These are phyloP conservation scores for Oryza officinalis DNA, from an alignment of 176 grass and related monocot genomes.

Conservation along the genomic window DNA sequence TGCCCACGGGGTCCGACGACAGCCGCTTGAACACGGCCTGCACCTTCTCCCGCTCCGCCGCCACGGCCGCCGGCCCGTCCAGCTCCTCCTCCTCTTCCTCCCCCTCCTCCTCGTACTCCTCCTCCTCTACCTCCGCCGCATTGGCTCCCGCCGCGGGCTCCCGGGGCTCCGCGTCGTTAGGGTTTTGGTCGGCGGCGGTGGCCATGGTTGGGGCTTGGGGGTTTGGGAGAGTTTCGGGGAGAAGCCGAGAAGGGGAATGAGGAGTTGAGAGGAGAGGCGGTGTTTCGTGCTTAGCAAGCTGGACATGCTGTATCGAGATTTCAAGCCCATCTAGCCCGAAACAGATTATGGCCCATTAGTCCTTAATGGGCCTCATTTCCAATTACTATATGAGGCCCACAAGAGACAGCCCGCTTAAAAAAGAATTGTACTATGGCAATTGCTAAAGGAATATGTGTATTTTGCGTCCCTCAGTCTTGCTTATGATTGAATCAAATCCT, in stretches of 20 bases:
- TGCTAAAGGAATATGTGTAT: no score
- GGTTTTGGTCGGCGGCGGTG: constrained; percentile 51
- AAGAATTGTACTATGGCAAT: neutral
- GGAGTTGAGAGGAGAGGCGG: neutral
- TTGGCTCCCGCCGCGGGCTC: neutral
- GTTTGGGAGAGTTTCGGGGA: neutral
- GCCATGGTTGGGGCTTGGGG: constrained; percentile 41
- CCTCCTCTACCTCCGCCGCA: constrained; percentile 29
- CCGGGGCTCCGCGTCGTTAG: constrained; percentile 24
- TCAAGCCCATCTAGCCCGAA: neutral
- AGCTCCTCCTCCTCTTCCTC: constrained; percentile 53
- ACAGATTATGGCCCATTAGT: neutral
- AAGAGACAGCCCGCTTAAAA: neutral
- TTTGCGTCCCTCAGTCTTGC: no score
- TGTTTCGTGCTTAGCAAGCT: constrained; percentile 20
- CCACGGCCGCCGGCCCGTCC: constrained; percentile 39
- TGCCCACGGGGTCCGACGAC: constrained; percentile 46
- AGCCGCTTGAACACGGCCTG: constrained; percentile 56
- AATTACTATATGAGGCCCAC: neutral
- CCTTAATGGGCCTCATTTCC: neutral
- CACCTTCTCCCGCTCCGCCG: constrained; percentile 56
- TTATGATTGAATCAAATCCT: no score
- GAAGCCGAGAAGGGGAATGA: neutral
- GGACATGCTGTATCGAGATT: neutral
- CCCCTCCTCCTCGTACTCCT: constrained; percentile 37